Conservation (phyloP, 805 yeast species). For the Candida morakotiae region DNA sequence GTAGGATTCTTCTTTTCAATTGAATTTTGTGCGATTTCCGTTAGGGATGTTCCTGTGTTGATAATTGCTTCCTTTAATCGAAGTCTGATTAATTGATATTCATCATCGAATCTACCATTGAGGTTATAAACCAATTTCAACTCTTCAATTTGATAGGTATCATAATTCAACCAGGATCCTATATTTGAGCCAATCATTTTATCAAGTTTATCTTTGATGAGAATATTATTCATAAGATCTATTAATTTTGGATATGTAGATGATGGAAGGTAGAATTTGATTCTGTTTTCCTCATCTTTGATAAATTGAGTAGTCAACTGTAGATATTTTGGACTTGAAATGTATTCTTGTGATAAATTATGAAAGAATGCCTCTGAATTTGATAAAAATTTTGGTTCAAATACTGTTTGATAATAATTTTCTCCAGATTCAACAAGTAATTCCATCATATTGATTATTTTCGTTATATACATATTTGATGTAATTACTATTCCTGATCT, state of each 20-base stretch:
- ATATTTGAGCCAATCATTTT: slow-evolving; percentile 48
- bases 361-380: slow-evolving; percentile 56
- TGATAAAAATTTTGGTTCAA: slow-evolving; percentile 62
- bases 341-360: slow-evolving; percentile 40
- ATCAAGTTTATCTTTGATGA: slow-evolving; percentile 56
- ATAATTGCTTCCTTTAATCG: slow-evolving; percentile 46
- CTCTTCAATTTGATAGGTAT: slow-evolving; percentile 28
- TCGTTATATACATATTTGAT: slow-evolving; percentile 50
- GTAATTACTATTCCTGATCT: slow-evolving; percentile 52
- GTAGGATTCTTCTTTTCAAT: slow-evolving; percentile 23
- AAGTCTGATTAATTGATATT: slow-evolving; percentile 44
- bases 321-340: slow-evolving; percentile 55
- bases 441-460: slow-evolving; percentile 69
- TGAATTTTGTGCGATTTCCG: slow-evolving; percentile 8
- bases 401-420: slow-evolving; percentile 56
- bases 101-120: slow-evolving; percentile 50
- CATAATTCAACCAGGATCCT: slow-evolving; percentile 44
- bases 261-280: slow-evolving; percentile 50
- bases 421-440: slow-evolving; percentile 54
- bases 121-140: slow-evolving; percentile 47
- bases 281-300: slow-evolving; percentile 58
- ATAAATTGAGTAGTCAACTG: slow-evolving; percentile 49
- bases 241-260: slow-evolving; percentile 51
- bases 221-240: slow-evolving; percentile 53
- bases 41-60: slow-evolving; percentile 6